Evolutionary conservation across 371 early-diverging fungal genomes (phyloP).

Genomic region (Circinella minor): DNA sequence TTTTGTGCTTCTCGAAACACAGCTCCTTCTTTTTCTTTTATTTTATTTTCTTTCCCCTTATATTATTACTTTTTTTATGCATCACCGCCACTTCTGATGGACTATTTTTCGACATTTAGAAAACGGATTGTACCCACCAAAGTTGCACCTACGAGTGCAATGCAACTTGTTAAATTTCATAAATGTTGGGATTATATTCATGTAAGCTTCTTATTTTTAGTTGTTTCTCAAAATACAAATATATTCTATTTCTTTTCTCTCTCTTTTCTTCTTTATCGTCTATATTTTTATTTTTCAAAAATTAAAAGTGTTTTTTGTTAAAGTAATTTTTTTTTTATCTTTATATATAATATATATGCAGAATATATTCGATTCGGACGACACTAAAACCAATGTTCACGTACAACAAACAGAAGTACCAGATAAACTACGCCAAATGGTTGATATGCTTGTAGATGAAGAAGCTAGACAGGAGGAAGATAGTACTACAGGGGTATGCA

Average conservation of each 20-base stretch:
- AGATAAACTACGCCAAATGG: slow-evolving; percentile 71
- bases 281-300: not conserved
- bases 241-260: not conserved
- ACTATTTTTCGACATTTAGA: slow-evolving; percentile 60
- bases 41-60: not conserved
- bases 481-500: slow-evolving; percentile 78
- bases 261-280: not conserved
- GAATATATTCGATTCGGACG: slow-evolving; percentile 59
- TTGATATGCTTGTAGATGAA: slow-evolving; percentile 86
- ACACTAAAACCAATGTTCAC: slow-evolving; percentile 48
- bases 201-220: slow-evolving; percentile 35
- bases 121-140: slow-evolving; percentile 62
- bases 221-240: not conserved
- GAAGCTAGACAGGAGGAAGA: slow-evolving; percentile 63
- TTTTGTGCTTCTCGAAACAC: too few relatives aligned
- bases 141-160: slow-evolving; percentile 55
- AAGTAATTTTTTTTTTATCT: too few relatives aligned
- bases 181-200: slow-evolving; percentile 68
- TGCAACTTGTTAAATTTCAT: slow-evolving; percentile 68
- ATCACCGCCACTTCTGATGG: slow-evolving; percentile 36
- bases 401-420: slow-evolving; percentile 80
- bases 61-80: slow-evolving; percentile 1
- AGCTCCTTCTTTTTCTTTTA: too few relatives aligned
- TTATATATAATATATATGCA: slow-evolving; percentile 14
- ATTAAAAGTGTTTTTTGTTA: too few relatives aligned